These are phyloP conservation scores for Ophiostoma sp. DNA, from an alignment of 2,329 filamentous ascomycete genomes.

Conservation along the genomic window DNA sequence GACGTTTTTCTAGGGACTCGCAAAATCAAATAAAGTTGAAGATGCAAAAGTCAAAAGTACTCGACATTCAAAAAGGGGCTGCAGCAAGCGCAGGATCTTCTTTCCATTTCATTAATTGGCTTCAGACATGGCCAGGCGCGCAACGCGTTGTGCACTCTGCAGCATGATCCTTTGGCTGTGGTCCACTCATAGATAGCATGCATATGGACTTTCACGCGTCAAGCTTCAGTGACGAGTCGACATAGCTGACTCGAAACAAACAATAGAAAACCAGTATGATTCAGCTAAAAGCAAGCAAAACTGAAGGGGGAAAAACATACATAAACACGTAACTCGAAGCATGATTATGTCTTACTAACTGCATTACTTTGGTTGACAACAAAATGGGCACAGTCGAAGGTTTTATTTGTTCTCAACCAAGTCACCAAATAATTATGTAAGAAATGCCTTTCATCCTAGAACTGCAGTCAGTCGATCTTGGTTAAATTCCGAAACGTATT, in stretches of 20 bases:
- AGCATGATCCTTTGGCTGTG: background rate
- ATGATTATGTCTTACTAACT: no score
- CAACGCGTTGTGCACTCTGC: background rate
- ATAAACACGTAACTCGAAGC: no score
- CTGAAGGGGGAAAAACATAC: no score
- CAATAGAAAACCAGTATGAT: background rate
- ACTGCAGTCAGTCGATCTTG: background rate
- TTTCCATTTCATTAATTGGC: background rate
- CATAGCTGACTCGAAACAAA: background rate
- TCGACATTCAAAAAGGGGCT: background rate
- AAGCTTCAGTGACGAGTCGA: background rate
- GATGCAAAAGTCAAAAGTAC: background rate
- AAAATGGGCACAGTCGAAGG: background rate
- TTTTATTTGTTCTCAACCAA: background rate
- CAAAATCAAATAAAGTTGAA: background rate
- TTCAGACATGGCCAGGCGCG: background rate
- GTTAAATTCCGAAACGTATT: slow-evolving; percentile 9
- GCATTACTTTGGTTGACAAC: background rate
- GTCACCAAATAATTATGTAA: background rate
- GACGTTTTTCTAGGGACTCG: background rate
- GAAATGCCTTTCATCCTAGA: background rate
- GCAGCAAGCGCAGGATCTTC: background rate
- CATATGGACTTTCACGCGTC: background rate
- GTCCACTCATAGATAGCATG: background rate
- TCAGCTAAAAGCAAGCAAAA: background rate